phyloP scores from a whole-genome alignment of 1,284 basidiomycete genomes.

The Trichosporon sp. region DNA sequence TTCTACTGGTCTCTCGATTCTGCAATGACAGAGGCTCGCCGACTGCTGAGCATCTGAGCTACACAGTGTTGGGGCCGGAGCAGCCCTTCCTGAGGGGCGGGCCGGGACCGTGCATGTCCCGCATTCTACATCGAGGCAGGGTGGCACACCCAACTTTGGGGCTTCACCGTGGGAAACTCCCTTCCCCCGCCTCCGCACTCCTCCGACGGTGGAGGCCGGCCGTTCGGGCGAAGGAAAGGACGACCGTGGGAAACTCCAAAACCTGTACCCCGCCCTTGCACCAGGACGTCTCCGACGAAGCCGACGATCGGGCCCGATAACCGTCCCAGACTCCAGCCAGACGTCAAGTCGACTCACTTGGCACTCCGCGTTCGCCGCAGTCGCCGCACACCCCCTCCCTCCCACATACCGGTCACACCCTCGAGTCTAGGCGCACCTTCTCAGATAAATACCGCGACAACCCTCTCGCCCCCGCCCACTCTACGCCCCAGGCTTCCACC shows the following conservation, averaged over 20 bases:
- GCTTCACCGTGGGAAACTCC: background rate
- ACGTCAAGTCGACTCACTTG: conserved; percentile 5
- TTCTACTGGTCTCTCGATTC: background rate
- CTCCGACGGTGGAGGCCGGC: background rate
- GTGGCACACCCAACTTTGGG: no score
- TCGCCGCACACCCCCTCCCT: background rate
- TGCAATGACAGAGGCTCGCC: background rate
- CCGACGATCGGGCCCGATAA: conserved; percentile 16
- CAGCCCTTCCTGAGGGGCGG: background rate
- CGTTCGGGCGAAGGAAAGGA: background rate
- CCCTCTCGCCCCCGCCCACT: background rate
- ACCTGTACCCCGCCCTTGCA: no score
- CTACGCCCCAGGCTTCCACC: background rate
- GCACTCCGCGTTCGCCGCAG: conserved; percentile 13
- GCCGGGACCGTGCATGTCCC: conserved; percentile 4
- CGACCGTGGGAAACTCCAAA: conserved; percentile 3
- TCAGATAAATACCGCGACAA: conserved; percentile 1
- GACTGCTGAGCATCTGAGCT: background rate
- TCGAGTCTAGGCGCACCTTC: background rate
- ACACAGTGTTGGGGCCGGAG: no score
- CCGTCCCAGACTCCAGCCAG: background rate
- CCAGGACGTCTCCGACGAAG: background rate
- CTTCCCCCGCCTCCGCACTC: background rate
- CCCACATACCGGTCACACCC: no score
- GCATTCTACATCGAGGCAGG: background rate